Base-by-base conservation (phyloP, 2,329 filamentous ascomycete species). In the Capronia americana region DNA sequence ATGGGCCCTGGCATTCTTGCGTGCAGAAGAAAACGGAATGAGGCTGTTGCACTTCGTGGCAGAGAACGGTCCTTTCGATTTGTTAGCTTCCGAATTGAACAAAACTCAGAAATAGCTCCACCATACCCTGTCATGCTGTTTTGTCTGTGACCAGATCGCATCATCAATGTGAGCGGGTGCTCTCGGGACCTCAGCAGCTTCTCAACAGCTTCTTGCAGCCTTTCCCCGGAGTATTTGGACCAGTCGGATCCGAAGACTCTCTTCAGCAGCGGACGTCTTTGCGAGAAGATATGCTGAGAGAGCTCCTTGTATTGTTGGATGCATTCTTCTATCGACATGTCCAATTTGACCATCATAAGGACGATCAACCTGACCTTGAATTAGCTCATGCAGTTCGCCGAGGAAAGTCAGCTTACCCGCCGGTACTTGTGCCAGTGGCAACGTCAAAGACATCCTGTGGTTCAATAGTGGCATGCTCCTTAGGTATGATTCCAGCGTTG, bases 321-420 rank as follows among this genome's bases (percentile, higher is more conserved):
- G 32, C 80, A 82, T 20, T 84, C 79, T 26, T 75, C 67, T 8
- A 82, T 76, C 28, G 75, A 77, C 79, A 84, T 82, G 32, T 78
- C 71, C 0, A 85, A 73, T 2, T 80, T 77, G 1, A 81, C 81
- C 4, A 84, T 76, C 77, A 85, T 80, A 38, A 84, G 78, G 2
- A 82, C 81, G 10, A 84, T 80, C 8, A 84, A 73, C 0, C 81
- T 83, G 28, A 20, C n/a, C 7, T 57, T 30, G 30, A 38, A 41
- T 64, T 24, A 59, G 54, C 59, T 54, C 7, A 63, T 26, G 23
- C 26, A n/a, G 12, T 12, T 14, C 41, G 3, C 10, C n/a, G 26
- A 51, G 8, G 24, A 17, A 70, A 67, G 68, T 50, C 28, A 55
- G 7, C 74, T 50, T 60, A 79, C 78, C 77, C 77, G 59, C 77